Conservation (phyloP, 306 rosid species). For the Mimosa pudica region DNA sequence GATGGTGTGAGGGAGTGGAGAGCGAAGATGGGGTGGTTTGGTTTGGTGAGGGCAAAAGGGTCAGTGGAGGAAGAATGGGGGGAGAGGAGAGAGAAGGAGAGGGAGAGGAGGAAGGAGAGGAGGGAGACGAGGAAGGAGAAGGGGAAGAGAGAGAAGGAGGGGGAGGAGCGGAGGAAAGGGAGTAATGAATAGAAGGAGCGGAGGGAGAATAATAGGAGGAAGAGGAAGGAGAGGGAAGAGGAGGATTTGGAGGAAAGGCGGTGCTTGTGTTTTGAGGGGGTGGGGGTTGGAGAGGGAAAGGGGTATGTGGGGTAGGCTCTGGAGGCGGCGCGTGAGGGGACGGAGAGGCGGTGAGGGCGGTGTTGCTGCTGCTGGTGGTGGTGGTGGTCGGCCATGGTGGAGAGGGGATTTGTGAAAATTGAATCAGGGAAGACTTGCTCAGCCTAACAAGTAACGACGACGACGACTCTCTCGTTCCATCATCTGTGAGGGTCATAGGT, state of each 20-base stretch:
- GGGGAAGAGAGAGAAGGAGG: constrained; percentile 74
- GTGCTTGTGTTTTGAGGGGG: constrained; percentile 70
- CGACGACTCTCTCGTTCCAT: too few relatives aligned
- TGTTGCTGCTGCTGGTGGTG: constrained; percentile 65
- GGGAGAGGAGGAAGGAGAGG: constrained; percentile 59
- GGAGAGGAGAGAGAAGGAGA: constrained; percentile 43
- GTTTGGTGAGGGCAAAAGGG: constrained; percentile 46
- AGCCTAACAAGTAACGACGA: too few relatives aligned
- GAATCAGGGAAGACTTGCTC: too few relatives aligned
- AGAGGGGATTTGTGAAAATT: neutral
- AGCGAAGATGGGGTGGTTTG: constrained; percentile 41
- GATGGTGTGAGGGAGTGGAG: constrained; percentile 48
- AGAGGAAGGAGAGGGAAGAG: constrained; percentile 66
- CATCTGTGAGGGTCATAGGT: too few relatives aligned
- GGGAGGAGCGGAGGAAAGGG: constrained; percentile 80
- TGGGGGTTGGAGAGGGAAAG: constrained; percentile 62
- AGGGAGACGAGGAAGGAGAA: constrained; percentile 75
- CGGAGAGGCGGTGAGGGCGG: constrained; percentile 76
- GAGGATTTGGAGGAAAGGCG: constrained; percentile 60
- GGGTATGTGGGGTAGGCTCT: constrained; percentile 53
- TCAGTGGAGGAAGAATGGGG: constrained; percentile 47
- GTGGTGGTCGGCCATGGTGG: constrained; percentile 62
- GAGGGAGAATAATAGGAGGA: constrained; percentile 71
- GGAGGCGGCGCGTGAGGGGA: constrained; percentile 57
- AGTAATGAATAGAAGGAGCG: constrained; percentile 75